Base-by-base conservation (phyloP, 352 stramenopile species). In the Peronospora belbahrii region DNA sequence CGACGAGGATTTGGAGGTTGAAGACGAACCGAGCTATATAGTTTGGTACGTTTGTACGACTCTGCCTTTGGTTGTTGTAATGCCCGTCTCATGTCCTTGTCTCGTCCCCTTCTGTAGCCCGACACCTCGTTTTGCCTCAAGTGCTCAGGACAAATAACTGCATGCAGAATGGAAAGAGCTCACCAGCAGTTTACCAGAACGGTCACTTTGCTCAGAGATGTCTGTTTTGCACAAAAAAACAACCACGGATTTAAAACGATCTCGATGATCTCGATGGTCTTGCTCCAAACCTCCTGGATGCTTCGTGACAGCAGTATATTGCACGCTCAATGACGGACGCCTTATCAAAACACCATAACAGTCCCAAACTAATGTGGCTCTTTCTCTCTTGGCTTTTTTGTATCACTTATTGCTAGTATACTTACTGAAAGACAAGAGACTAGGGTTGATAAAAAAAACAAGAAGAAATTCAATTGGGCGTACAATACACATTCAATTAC, bases 11-110 rank as follows among this genome's bases (percentile, higher is more conserved):
- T 59, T 42, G 11, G 55, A 65, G 36, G 42, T 33, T 43, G 60
- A 65, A 62, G 49, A 69, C 6, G 58, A 60, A 15, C 55, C 49
- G 19, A 65, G 47, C 46, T 65, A 62, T 59, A 22, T 69, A 31
- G 52, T 69, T 43, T 69, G 60, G 60, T 69, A 56, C 40, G 60
- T 55, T 32, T 4, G 4, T 19, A 15, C 28, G 20, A 30, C 22
- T 32, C 11, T 31, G 19, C 8, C 17, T 11, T 20, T 20, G 7
- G n/a, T n/a, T n/a, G n/a, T n/a, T n/a, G n/a, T n/a, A n/a, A 22
- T 19, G 10, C 13, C 14, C 36, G 5, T 30, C 37, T 46, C 15
- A 3, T 19, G n/a, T 46, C 34, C 27, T 39, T 57, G 2, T 43
- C 35, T 52, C 13, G 24, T 17, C 44, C 25, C 13, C 20, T 18